Conservation (phyloP, 1,284 basidiomycete genomes). For the Xerocomus nothofagi region DNA sequence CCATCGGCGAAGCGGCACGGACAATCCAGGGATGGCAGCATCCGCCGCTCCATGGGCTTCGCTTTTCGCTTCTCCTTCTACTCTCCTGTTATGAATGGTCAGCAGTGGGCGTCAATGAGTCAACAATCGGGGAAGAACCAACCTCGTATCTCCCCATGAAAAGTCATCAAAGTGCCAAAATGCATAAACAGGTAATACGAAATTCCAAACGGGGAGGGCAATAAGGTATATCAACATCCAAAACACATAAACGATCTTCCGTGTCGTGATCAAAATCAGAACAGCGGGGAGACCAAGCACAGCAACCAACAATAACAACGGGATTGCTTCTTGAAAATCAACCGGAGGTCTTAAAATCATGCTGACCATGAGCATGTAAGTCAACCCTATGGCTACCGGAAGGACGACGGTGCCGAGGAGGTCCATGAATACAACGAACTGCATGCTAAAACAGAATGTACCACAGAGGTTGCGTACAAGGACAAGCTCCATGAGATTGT, state of each 20-base stretch:
- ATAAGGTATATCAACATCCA: conserved; percentile 98
- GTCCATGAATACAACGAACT: conserved; percentile 99
- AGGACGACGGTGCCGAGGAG: conserved; percentile 94
- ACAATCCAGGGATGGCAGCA: conserved; percentile 54
- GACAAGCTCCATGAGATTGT: conserved; percentile 99
- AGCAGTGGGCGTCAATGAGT: conserved; percentile 13
- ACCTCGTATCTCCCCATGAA: conserved; percentile 98
- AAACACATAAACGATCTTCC: conserved; percentile 93
- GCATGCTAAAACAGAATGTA: conserved; percentile 96
- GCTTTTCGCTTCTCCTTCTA: conserved; percentile 84
- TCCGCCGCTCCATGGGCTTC: conserved; percentile 75
- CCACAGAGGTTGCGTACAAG: conserved; percentile 95
- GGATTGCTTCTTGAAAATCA: conserved; percentile 91
- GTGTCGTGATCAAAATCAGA: conserved; percentile 90
- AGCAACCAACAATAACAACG: conserved; percentile 84
- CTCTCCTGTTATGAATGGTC: conserved; percentile 63
- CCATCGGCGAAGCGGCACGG: conserved; percentile 91
- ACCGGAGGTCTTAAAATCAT: conserved; percentile 82
- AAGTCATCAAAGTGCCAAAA: conserved; percentile 99
- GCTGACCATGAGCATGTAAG: conserved; percentile 84
- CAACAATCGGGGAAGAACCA: conserved; percentile 32
- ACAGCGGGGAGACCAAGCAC: conserved; percentile 94
- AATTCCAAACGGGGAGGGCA: conserved; percentile 95
- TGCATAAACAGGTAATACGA: conserved; percentile 89
- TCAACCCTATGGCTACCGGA: conserved; percentile 91